These are phyloP conservation scores for Elsinoe perseae DNA, from an alignment of 2,329 filamentous ascomycete species.

Conservation along the genomic window DNA sequence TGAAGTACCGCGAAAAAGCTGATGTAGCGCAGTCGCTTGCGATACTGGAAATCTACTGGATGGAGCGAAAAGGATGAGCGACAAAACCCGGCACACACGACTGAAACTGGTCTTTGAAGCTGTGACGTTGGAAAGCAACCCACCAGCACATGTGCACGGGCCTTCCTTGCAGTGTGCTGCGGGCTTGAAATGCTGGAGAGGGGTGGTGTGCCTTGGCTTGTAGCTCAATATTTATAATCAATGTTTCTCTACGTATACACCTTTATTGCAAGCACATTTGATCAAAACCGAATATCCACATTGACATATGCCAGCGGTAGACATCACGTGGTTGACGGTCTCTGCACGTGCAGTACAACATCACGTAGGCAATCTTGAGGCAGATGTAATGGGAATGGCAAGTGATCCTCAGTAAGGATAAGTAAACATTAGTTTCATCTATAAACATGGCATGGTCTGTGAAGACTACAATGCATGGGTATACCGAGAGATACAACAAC, in stretches of 20 bases:
- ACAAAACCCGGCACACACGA: neutral
- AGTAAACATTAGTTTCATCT: neutral
- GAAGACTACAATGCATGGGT: neutral
- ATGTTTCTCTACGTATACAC: neutral
- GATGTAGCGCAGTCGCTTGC: neutral
- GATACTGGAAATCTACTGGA: neutral
- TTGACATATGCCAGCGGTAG: too few species aligned
- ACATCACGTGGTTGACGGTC: too few species aligned
- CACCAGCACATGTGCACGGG: conserved; percentile 1
- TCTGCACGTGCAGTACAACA: too few species aligned
- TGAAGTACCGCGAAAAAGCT: neutral
- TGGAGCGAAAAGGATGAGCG: neutral
- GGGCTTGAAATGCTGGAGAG: neutral
- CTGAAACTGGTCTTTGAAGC: neutral
- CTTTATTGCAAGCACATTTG: too few species aligned
- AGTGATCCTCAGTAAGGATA: too few species aligned
- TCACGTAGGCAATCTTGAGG: too few species aligned
- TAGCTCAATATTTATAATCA: conserved; percentile 19
- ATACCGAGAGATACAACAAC: neutral
- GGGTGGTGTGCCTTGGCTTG: neutral
- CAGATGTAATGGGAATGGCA: too few species aligned
- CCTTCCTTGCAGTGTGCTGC: neutral
- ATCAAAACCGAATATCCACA: too few species aligned
- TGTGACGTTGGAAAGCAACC: conserved; percentile 6
- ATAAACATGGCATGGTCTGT: neutral